Evolutionary conservation across 2,329 filamentous ascomycete species (phyloP).

Genomic region (Calonectria crousiana): DNA sequence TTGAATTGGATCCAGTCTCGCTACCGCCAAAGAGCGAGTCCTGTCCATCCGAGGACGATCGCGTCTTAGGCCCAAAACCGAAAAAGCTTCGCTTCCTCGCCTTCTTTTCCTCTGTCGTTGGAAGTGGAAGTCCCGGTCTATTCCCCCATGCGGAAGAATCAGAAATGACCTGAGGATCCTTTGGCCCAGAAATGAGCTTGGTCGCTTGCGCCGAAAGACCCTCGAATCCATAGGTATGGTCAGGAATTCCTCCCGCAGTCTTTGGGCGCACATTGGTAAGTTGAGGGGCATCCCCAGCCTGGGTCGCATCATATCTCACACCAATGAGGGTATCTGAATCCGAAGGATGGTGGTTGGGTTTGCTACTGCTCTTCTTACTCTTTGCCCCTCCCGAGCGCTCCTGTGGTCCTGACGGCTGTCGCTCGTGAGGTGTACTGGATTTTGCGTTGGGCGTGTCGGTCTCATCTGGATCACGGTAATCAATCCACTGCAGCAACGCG

Average conservation of each 20-base stretch:
- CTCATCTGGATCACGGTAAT: conserved; percentile 74
- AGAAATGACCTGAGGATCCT: conserved; percentile 85
- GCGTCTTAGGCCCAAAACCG: conserved; percentile 73
- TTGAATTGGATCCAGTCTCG: conserved; percentile 59
- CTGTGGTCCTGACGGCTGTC: conserved; percentile 41
- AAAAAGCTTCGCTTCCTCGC: conserved; percentile 83
- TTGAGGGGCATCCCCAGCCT: conserved; percentile 64
- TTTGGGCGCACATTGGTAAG: conserved; percentile 54
- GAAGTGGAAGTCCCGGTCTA: conserved; percentile 67
- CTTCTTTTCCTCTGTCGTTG: conserved; percentile 79
- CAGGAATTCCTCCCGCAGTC: conserved; percentile 50
- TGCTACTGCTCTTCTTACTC: conserved; percentile 50
- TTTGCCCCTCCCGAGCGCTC: conserved; percentile 54
- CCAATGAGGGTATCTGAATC: conserved; percentile 65
- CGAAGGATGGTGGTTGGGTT: conserved; percentile 50
- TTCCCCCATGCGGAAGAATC: conserved; percentile 90
- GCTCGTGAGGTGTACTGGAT: conserved; percentile 52
- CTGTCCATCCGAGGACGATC: conserved; percentile 69
- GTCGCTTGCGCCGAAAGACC: conserved; percentile 54
- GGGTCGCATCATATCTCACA: conserved; percentile 69
- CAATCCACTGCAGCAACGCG: conserved; percentile 88
- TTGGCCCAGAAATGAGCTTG: conserved; percentile 82
- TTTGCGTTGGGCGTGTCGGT: conserved; percentile 46
- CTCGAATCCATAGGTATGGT: conserved; percentile 49
- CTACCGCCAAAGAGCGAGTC: conserved; percentile 67